phyloP scores from a whole-genome alignment of 352 stramenopile species.

The Globisporangium iwayamae region DNA sequence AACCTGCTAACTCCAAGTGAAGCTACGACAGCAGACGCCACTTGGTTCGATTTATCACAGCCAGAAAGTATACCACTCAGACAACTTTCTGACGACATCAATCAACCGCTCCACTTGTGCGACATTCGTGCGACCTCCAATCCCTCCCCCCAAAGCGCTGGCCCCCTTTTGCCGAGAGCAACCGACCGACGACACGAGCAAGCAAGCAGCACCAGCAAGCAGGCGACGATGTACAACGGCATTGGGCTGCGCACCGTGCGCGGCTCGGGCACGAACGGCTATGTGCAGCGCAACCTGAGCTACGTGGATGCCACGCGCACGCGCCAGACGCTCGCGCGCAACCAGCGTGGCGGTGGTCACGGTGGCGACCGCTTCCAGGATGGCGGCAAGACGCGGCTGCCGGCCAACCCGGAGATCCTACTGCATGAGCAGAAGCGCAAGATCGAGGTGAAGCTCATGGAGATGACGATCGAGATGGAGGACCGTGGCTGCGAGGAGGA shows the following conservation, averaged over 20 bases:
- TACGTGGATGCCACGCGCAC: constrained; percentile 69
- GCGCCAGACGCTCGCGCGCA: constrained; percentile 55
- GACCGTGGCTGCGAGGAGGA: constrained; percentile 58
- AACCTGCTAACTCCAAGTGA: no score
- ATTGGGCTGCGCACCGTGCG: constrained; percentile 82
- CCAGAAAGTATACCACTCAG: not conserved
- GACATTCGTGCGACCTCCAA: no score
- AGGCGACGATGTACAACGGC: constrained; percentile 81
- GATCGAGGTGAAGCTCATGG: constrained; percentile 77
- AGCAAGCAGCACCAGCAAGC: not conserved
- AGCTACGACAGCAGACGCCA: no score
- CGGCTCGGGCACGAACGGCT: constrained; percentile 86
- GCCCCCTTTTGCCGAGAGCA: not conserved
- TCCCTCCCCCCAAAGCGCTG: no score
- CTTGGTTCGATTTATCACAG: no score
- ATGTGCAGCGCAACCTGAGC: constrained; percentile 84
- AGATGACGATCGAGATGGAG: constrained; percentile 80
- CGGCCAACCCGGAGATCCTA: constrained; percentile 74
- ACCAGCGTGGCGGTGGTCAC: constrained; percentile 23
- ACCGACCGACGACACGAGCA: not conserved
- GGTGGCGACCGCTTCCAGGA: constrained; percentile 1
- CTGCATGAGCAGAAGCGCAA: constrained; percentile 76
- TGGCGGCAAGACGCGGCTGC: constrained; percentile 17
- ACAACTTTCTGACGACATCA: no score
- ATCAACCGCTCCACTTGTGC: no score